phyloP scores from a whole-genome alignment of 768 basidiomycete genomes.

The Auriculariales sp. region DNA sequence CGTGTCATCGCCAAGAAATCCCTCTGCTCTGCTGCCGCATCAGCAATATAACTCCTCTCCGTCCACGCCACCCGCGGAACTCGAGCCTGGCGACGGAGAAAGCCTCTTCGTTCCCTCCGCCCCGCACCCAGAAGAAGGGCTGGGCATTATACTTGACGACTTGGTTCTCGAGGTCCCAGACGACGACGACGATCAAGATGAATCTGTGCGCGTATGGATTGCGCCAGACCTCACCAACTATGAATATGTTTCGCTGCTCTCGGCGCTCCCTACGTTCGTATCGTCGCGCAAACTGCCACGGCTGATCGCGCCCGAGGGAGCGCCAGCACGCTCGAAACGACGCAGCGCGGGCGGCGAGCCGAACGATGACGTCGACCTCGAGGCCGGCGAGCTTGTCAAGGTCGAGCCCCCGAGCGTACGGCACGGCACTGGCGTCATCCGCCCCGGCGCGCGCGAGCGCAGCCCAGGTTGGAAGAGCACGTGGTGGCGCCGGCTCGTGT shows the following conservation, averaged over 20 bases:
- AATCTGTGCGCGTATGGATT: constrained; percentile 66
- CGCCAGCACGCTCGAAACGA: constrained; percentile 17
- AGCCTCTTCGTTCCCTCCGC: constrained; percentile 4
- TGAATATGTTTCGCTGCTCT: constrained; percentile 53
- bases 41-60: constrained; percentile 7
- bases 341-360: background rate
- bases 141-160: constrained; percentile 8
- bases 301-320: constrained; percentile 31
- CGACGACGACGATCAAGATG: constrained; percentile 25
- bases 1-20: constrained; percentile 34
- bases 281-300: constrained; percentile 56
- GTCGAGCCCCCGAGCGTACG: constrained; percentile 42
- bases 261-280: constrained; percentile 66
- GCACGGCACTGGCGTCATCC: constrained; percentile 76
- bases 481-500: constrained; percentile 64
- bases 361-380: constrained; percentile 31
- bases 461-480: constrained; percentile 55
- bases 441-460: constrained; percentile 50
- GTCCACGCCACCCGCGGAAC: constrained; percentile 3
- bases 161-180: constrained; percentile 17
- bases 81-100: constrained; percentile 2
- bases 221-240: constrained; percentile 66
- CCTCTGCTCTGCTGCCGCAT: constrained; percentile 23
- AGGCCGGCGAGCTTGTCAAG: constrained; percentile 39
- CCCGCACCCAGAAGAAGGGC: constrained; percentile 9